Evolutionary conservation across 495 filamentous ascomycete species (phyloP), one percentile per base, ranked within the genome.

Genomic region (Hyaloscypha finlandica): DNA sequence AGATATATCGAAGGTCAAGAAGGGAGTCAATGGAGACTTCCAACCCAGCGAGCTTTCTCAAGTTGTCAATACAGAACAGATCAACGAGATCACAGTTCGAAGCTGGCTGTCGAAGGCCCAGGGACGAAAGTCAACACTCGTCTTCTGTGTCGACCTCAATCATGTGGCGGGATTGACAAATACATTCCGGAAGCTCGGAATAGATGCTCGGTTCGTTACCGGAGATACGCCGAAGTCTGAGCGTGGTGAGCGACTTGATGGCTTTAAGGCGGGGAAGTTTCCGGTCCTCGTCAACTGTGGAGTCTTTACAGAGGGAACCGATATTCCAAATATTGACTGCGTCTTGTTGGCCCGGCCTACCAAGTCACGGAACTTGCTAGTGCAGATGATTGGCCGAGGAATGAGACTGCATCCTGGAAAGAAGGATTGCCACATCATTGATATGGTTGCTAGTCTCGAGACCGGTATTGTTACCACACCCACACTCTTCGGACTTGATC

Each of bases 311-410:
- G 95, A 99, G 79, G 94, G 84, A 16, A 99, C 96, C 11, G 95
- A 99, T 73, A 95, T 98, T 20, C 95, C 95, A 4, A 98, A 98
- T 74, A 92, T 98, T 65, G 95, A 99, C 75, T 98, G 95, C 66
- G 84, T 99, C 11, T 74, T 99, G 14, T 81, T 99, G 51, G 94
- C 92, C 6, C 81, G 96, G 39, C 95, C 95, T 4, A 99, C 95
- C 9, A 86, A 88, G 63, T 98, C 95, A 19, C 86, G 89, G 25
- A 97, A 97, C 69, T 81, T 99, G 8, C 83, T 99, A 3, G 87
- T 97, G 5, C 95, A 99, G 75, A 99, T 99, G 95, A 96, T 99
- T 58, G 95, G 95, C 0, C 87, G 95, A 67, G 95, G 95, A 0
- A 89, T 98, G 84, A 88, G 95, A 39, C 78, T 97, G 35, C 83